phyloP scores from a whole-genome alignment of 129 eudicot genomes.

The Smallanthus sonchifolius region DNA sequence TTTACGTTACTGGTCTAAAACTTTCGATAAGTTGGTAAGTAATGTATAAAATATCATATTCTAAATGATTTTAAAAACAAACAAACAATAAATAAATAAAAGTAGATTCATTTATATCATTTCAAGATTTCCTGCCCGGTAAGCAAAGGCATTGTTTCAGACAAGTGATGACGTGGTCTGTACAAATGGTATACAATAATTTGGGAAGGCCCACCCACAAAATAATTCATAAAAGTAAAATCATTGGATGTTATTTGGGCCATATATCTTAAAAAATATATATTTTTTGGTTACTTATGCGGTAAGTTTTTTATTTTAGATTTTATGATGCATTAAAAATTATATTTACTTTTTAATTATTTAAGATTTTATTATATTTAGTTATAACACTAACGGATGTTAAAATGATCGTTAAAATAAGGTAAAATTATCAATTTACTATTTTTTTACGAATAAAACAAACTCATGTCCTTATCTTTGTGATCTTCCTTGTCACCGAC shows the following conservation, averaged over 20 bases:
- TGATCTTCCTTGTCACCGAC: too few species aligned
- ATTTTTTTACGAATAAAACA: too few species aligned
- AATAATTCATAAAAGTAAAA: background rate
- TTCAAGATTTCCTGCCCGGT: slow-evolving; percentile 36
- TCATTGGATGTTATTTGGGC: background rate
- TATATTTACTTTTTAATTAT: too few species aligned
- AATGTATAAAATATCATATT: too few species aligned
- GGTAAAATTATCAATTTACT: too few species aligned
- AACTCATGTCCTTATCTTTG: too few species aligned
- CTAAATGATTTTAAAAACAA: background rate
- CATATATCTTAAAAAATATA: background rate
- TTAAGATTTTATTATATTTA: too few species aligned
- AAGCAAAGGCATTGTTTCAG: slow-evolving; percentile 35
- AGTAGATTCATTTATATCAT: slow-evolving; percentile 20
- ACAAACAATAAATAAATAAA: background rate
- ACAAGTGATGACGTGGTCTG: slow-evolving; percentile 27
- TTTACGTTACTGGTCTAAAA: too few species aligned
- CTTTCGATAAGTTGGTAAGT: too few species aligned
- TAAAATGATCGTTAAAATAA: too few species aligned
- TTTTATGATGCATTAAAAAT: too few species aligned
- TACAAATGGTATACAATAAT: slow-evolving; percentile 11
- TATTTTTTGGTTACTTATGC: background rate
- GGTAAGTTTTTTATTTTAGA: background rate
- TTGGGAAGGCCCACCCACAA: background rate
- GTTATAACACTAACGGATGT: too few species aligned